Percentiles rank a stretch among this genome's conserved stretches.
These are phyloP conservation scores for Niebla homalea DNA, from an alignment of 495 filamentous ascomycete species.

Conservation along the genomic window DNA sequence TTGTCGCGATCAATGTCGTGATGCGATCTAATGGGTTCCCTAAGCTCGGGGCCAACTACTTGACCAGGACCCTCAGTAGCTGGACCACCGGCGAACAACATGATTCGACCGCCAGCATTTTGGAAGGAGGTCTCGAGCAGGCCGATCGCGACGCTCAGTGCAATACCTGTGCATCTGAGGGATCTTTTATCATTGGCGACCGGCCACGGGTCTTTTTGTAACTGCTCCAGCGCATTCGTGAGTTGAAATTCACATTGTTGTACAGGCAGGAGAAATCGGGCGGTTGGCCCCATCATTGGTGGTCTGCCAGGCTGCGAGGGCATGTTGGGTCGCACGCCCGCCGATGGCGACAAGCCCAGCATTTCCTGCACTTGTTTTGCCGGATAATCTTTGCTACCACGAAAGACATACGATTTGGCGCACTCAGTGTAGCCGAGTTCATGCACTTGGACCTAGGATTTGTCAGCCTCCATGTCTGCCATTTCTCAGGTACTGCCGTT, in stretches of 20 bases:
- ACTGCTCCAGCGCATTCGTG: constrained; percentile 88
- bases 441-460: constrained; percentile 73
- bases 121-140: constrained; percentile 89
- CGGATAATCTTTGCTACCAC: constrained; percentile 92
- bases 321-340: constrained; percentile 59
- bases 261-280: constrained; percentile 87
- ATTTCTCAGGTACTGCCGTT: constrained; percentile 12
- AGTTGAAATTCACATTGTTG: constrained; percentile 97
- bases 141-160: constrained; percentile 86
- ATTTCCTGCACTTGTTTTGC: constrained; percentile 98
- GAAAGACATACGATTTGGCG: constrained; percentile 98
- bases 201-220: constrained; percentile 97
- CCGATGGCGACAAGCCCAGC: constrained; percentile 62
- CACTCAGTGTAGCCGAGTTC: constrained; percentile 97
- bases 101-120: constrained; percentile 87
- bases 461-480: constrained; percentile 19
- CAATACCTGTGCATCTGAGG: constrained; percentile 89
- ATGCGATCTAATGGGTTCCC: constrained; percentile 95
- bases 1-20: constrained; percentile 98
- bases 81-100: constrained; percentile 92
- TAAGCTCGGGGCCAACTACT: constrained; percentile 93
- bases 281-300: constrained; percentile 62
- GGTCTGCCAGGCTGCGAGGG: constrained; percentile 70
- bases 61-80: constrained; percentile 94
- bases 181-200: constrained; percentile 88